phyloP scores from a whole-genome alignment of 1,139 yeast genomes.

The Debaryomyces fabryi region DNA sequence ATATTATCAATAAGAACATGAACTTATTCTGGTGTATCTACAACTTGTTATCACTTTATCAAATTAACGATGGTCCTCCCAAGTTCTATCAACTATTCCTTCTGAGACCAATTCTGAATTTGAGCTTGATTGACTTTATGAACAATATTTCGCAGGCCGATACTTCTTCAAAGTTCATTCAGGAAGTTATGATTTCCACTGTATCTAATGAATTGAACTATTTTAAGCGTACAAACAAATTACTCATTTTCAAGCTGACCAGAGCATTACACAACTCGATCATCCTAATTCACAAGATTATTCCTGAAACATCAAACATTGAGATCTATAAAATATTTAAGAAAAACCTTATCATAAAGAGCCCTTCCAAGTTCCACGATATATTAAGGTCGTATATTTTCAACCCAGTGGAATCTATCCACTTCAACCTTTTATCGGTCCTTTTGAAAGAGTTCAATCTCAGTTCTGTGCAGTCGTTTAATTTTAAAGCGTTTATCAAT shows the following conservation, averaged over 20 bases:
- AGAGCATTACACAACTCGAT: constrained; percentile 51
- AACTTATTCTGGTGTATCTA: constrained; percentile 49
- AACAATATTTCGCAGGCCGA: constrained; percentile 31
- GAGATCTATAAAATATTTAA: constrained; percentile 41
- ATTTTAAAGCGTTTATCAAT: constrained; percentile 13
- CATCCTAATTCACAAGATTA: constrained; percentile 47
- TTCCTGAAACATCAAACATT: constrained; percentile 24
- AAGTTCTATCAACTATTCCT: constrained; percentile 40
- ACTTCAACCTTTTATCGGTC: constrained; percentile 44
- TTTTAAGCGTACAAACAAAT: constrained; percentile 30
- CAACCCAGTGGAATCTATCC: constrained; percentile 36
- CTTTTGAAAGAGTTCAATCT: constrained; percentile 44
- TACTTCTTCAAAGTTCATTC: constrained; percentile 28
- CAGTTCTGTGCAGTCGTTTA: constrained; percentile 10
- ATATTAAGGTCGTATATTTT: constrained; percentile 45
- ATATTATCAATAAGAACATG: constrained; percentile 26
- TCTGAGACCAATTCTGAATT: constrained; percentile 26
- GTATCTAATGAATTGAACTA: constrained; percentile 47
- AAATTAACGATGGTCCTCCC: constrained; percentile 39
- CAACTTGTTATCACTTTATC: constrained; percentile 40
- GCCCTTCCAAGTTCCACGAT: constrained; percentile 50
- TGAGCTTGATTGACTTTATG: constrained; percentile 23
- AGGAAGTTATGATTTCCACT: constrained; percentile 40
- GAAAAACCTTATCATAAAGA: constrained; percentile 44
- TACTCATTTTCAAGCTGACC: constrained; percentile 39